phyloP scores from a whole-genome alignment of 2,329 filamentous ascomycete species.

The Pseudogymnoascus sp. region DNA sequence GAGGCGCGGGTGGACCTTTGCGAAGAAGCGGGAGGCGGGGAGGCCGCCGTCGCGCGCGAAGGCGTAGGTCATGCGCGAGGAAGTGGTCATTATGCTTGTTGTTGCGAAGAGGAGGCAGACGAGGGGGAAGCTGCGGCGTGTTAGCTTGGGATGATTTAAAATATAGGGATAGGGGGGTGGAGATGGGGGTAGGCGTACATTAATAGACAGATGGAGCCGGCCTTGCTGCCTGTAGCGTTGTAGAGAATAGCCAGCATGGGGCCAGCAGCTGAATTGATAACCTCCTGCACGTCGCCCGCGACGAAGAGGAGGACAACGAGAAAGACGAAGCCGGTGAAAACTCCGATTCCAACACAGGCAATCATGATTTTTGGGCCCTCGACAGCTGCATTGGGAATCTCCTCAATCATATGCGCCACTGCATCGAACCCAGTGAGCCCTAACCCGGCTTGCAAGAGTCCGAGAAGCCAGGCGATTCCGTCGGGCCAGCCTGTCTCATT shows the following conservation, averaged over 20 bases:
- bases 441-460: slow-evolving; percentile 36
- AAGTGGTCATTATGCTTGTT: slow-evolving; percentile 59
- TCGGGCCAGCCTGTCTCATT: slow-evolving; percentile 41
- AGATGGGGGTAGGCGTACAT: slow-evolving; percentile 10
- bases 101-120: slow-evolving; percentile 58
- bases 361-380: slow-evolving; percentile 20
- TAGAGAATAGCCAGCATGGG: slow-evolving; percentile 20
- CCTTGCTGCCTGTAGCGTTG: slow-evolving; percentile 15
- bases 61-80: slow-evolving; percentile 58
- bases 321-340: slow-evolving; percentile 35
- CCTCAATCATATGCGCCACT: slow-evolving; percentile 38
- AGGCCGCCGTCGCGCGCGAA: slow-evolving; percentile 62
- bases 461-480: slow-evolving; percentile 34
- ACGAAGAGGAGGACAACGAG: slow-evolving; percentile 38
- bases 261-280: slow-evolving; percentile 37
- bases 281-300: slow-evolving; percentile 35
- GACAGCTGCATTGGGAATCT: slow-evolving; percentile 38
- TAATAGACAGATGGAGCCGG: slow-evolving; percentile 17
- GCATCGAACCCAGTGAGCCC: slow-evolving; percentile 38
- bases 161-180: too few species aligned
- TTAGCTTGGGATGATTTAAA: background rate
- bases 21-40: slow-evolving; percentile 52
- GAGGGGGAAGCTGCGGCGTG: slow-evolving; percentile 51
- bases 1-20: slow-evolving; percentile 52
- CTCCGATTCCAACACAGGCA: slow-evolving; percentile 33